These are phyloP conservation scores for Dendrobium huoshanense DNA, from an alignment of 106 monocot species.

Conservation along the genomic window DNA sequence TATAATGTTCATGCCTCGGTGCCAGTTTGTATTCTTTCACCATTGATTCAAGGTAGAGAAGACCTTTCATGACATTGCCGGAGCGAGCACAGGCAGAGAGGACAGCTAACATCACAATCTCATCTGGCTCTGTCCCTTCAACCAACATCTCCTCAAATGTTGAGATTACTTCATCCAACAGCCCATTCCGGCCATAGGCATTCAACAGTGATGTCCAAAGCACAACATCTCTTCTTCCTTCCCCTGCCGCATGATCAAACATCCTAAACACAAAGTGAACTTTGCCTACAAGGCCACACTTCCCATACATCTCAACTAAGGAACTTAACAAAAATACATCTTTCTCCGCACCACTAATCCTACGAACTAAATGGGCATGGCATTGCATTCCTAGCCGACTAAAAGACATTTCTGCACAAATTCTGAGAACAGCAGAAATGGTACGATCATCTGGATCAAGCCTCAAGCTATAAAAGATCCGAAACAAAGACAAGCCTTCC, in stretches of 20 bases:
- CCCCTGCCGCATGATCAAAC: neutral
- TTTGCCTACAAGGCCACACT: constrained; percentile 38
- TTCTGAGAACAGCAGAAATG: constrained; percentile 30
- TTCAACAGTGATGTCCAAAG: constrained; percentile 72
- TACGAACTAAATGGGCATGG: constrained; percentile 37
- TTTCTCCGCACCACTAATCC: neutral
- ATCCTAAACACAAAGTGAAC: constrained; percentile 38
- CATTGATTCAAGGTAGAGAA: constrained; percentile 43
- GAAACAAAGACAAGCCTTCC: constrained; percentile 27
- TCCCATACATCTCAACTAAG: constrained; percentile 74
- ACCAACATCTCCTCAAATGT: constrained; percentile 45
- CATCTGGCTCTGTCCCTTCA: constrained; percentile 36
- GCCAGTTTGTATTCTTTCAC: constrained; percentile 12
- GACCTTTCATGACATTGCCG: constrained; percentile 35
- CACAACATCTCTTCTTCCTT: constrained; percentile 34
- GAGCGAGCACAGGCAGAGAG: constrained; percentile 53
- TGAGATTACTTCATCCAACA: constrained; percentile 31
- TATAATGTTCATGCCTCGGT: constrained; percentile 44
- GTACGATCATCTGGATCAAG: constrained; percentile 36
- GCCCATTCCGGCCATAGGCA: constrained; percentile 44
- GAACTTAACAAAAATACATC: constrained; percentile 38
- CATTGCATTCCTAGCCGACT: constrained; percentile 31
- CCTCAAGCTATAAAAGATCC: constrained; percentile 12
- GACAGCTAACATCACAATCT: constrained; percentile 40
- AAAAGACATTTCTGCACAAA: constrained; percentile 37